Evolutionary conservation across 129 eudicot species (phyloP).

Genomic region (Gnaphalium uliginosum): DNA sequence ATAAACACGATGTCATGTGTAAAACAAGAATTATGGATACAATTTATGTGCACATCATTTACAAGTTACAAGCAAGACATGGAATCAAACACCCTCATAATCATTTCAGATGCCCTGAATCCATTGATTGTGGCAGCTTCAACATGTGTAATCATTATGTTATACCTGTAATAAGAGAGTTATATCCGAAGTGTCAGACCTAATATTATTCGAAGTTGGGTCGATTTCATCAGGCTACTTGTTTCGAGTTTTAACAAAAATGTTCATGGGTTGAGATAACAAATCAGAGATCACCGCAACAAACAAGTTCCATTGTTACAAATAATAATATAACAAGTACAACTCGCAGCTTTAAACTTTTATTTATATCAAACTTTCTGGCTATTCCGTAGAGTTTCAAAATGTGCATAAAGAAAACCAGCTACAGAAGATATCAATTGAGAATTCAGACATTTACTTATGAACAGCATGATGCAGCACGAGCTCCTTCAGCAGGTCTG

Average conservation of each 20-base stretch:
- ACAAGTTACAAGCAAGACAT: neutral
- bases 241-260: neutral
- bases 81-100: neutral
- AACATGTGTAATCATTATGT: too few relatives aligned
- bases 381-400: conserved; percentile 30
- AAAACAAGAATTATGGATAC: neutral
- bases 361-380: conserved; percentile 26
- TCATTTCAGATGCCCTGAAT: neutral
- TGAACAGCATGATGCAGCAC: conserved; percentile 81
- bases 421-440: conserved; percentile 29
- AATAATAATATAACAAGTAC: neutral
- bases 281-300: conserved; percentile 16
- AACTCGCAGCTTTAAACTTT: conserved; percentile 23
- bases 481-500: conserved; percentile 74
- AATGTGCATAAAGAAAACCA: conserved; percentile 22
- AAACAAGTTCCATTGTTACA: neutral
- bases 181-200: neutral
- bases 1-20: neutral
- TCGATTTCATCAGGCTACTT: neutral
- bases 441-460: conserved; percentile 39
- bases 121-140: neutral
- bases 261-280: neutral
- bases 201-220: neutral
- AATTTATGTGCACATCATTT: neutral
- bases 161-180: neutral